Percentiles rank a stretch among this genome's conserved stretches.
These are phyloP conservation scores for Pseudogymnoascus sp. DNA, from an alignment of 2,329 filamentous ascomycete genomes.

Conservation along the genomic window DNA sequence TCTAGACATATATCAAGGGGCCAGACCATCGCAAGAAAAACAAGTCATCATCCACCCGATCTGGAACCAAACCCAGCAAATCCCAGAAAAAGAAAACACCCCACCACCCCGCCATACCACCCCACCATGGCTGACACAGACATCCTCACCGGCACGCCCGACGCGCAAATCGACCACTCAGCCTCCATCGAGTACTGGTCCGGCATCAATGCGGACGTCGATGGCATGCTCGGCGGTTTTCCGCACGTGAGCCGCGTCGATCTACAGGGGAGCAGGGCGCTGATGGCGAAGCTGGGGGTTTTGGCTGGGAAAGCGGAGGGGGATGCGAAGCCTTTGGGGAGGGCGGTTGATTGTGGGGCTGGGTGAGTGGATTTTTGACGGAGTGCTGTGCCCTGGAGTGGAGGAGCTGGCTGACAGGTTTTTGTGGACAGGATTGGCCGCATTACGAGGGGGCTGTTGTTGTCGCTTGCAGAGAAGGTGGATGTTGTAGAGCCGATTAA, in stretches of 20 bases:
- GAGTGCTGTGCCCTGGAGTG: neutral
- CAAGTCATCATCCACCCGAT: neutral
- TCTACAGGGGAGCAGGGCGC: slow-evolving; percentile 59
- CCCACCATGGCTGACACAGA: neutral
- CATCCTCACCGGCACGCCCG: slow-evolving; percentile 17
- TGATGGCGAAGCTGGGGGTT: slow-evolving; percentile 56
- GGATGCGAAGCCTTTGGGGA: slow-evolving; percentile 13
- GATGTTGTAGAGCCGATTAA: slow-evolving; percentile 79
- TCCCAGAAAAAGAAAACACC: neutral
- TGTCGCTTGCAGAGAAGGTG: slow-evolving; percentile 58
- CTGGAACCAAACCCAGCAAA: neutral
- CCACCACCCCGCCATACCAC: neutral
- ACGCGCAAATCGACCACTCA: slow-evolving; percentile 25
- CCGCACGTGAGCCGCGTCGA: slow-evolving; percentile 61
- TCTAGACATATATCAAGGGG: neutral
- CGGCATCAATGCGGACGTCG: slow-evolving; percentile 41
- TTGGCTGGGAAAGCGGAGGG: slow-evolving; percentile 26
- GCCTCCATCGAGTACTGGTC: slow-evolving; percentile 39
- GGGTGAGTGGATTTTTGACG: slow-evolving; percentile 26
- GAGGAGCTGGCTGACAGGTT: neutral
- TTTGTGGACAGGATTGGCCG: slow-evolving; percentile 58
- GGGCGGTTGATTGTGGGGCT: slow-evolving; percentile 32
- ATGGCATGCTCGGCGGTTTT: slow-evolving; percentile 75
- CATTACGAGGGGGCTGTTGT: slow-evolving; percentile 69
- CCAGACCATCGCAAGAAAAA: neutral